Evolutionary conservation across 768 basidiomycete genomes (phyloP).

Genomic region (Cyclocybe aegerita): DNA sequence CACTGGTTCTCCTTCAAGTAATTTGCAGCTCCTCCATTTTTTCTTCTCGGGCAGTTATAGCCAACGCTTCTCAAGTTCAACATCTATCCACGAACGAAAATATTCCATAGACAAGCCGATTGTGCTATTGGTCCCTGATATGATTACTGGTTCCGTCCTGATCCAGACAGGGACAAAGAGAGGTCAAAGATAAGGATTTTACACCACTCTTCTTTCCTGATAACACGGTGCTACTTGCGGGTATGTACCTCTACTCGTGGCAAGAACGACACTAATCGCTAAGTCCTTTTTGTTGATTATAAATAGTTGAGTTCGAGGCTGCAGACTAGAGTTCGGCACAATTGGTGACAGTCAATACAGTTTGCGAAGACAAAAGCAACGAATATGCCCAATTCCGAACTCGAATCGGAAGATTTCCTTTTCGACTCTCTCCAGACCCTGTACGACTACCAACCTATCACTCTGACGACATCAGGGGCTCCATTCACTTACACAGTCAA

Average conservation of each 20-base stretch:
- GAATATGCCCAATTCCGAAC: neutral
- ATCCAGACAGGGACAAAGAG: too few relatives aligned
- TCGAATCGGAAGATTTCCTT: constrained; percentile 67
- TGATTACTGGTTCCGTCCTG: too few relatives aligned
- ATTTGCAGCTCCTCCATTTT: neutral
- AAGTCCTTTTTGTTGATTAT: too few relatives aligned
- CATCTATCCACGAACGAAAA: neutral
- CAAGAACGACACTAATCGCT: too few relatives aligned
- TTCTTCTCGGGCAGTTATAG: neutral
- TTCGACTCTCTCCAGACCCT: constrained; percentile 59
- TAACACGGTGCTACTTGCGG: too few relatives aligned
- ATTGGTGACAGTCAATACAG: neutral
- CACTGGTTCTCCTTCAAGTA: neutral
- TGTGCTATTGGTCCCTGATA: too few relatives aligned
- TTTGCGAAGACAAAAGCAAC: neutral
- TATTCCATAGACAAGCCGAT: neutral
- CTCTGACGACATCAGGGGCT: constrained; percentile 54
- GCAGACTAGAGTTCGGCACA: too few relatives aligned
- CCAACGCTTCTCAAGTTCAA: neutral
- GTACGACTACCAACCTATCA: constrained; percentile 62
- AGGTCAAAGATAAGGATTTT: too few relatives aligned
- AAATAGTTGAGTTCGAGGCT: too few relatives aligned
- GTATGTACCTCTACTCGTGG: too few relatives aligned
- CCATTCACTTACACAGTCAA: constrained; percentile 39
- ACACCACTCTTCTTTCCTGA: too few relatives aligned